Evolutionary conservation across 352 stramenopile species (phyloP).

Genomic region (Pythium biforme): DNA sequence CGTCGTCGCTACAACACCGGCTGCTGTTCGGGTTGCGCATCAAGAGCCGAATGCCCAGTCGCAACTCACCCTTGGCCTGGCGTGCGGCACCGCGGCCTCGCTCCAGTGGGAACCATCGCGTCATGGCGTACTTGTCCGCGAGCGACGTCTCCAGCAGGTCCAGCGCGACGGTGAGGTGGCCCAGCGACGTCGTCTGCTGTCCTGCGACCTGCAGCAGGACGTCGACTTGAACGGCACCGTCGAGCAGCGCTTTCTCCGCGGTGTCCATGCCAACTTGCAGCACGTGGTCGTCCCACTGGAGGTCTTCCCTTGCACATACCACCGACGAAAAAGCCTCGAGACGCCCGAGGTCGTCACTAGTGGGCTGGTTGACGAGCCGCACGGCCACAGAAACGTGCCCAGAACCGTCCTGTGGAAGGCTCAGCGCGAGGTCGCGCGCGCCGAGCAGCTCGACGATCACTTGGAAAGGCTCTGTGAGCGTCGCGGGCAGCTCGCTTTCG

Average conservation of each 20-base stretch:
- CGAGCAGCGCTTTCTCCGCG: background rate
- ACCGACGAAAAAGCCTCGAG: background rate
- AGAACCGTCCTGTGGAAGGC: background rate
- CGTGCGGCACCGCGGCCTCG: slow-evolving; percentile 24
- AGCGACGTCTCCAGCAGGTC: slow-evolving; percentile 50
- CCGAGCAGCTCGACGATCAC: slow-evolving; percentile 24
- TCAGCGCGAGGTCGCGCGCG: slow-evolving; percentile 10
- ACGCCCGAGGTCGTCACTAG: slow-evolving; percentile 1
- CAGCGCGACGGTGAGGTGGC: slow-evolving; percentile 41
- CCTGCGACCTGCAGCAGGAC: no score
- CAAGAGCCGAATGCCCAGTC: slow-evolving; percentile 37
- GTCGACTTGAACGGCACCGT: slow-evolving; percentile 4
- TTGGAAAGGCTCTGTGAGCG: slow-evolving; percentile 12
- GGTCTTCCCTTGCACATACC: background rate
- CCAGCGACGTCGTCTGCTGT: slow-evolving; percentile 17
- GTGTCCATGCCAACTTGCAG: slow-evolving; percentile 14
- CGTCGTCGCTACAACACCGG: background rate
- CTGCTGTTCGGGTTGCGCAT: slow-evolving; percentile 25
- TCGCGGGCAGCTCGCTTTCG: background rate
- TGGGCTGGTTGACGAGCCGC: slow-evolving; percentile 4
- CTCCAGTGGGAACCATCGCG: slow-evolving; percentile 61
- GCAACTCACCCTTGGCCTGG: slow-evolving; percentile 44
- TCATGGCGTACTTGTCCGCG: slow-evolving; percentile 44
- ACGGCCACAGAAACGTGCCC: background rate
- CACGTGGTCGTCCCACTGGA: slow-evolving; percentile 19